Evolutionary conservation across 2,329 filamentous ascomycete species (phyloP), one percentile per base, ranked within the genome.

Genomic region (Ophiostoma himal-ulmi): DNA sequence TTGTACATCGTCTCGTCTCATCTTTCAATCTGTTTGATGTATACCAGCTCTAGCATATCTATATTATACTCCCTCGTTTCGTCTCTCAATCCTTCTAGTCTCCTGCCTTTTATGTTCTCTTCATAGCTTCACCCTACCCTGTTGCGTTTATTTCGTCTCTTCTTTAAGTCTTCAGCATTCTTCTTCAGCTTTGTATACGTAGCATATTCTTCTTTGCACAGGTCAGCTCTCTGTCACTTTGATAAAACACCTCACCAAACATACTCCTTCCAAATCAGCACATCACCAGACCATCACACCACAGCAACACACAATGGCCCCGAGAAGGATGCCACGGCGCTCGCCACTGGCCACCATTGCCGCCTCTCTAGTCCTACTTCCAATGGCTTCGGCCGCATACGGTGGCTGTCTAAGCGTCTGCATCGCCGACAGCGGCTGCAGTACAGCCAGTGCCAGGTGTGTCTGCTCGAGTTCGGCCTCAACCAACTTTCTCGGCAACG

Each of bases 351-450:
- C 34, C 17, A 13, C 22, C 30, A n/a, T 34, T 62, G 13, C 57
- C 68, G 8, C 48, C 57, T 5, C 68, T 39, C 14, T 70, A 67
- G n/a, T 64, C 64, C 36, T 67, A 68, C 5, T 60, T 52, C 36
- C 39, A 36, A 17, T 54, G 37, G 1, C 22, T 68, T 65, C 62
- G 10, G 65, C 73, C 41, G 41, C 68, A 39, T 75, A 74, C 52
- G 30, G 52, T 2, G 69, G 68, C 34, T 75, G 74, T 67, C 65
- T 74, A 17, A 70, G 66, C 64, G 14, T 57, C 65, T 75, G 74
- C 60, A 37, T 75, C 34, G 41, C 26, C 54, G 14, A 64, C 52
- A 71, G 36, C 48, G 73, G 73, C 57, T 75, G 74, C 70, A 60
- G 64, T 60, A 14, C 69, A 17, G 37, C 68, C 54, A 69, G 69